Conservation (phyloP, 495 filamentous ascomycete species). For the Penicillium arizonense region DNA sequence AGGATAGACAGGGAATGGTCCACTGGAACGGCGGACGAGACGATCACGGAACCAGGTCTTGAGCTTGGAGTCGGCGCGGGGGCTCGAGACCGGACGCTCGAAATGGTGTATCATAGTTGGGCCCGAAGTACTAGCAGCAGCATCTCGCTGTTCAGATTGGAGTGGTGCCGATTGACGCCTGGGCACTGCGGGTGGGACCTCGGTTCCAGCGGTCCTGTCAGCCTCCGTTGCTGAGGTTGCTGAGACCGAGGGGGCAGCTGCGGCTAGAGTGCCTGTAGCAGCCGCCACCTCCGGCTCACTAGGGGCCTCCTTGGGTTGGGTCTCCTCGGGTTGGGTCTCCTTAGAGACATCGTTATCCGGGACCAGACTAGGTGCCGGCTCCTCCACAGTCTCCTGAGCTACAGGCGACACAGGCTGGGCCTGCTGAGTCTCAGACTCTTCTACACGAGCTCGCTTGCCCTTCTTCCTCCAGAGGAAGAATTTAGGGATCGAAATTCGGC, state of each 20-base stretch:
- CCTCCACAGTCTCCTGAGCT: conserved; percentile 3
- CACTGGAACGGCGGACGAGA: conserved; percentile 21
- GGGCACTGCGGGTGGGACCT: neutral
- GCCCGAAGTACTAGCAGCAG: conserved; percentile 6
- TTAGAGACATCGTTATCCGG: neutral
- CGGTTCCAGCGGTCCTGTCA: neutral
- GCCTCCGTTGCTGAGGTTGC: conserved; percentile 7
- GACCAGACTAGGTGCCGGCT: conserved; percentile 7
- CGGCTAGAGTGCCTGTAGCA: conserved; percentile 3
- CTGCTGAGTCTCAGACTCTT: conserved; percentile 12
- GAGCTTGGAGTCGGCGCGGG: conserved; percentile 26
- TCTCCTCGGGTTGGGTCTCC: neutral
- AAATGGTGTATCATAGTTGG: conserved; percentile 11
- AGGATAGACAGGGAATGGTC: conserved; percentile 19
- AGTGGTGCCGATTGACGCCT: conserved; percentile 5
- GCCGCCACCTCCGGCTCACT: conserved; percentile 6
- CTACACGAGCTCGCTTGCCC: conserved; percentile 17
- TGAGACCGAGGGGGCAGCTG: conserved; percentile 2
- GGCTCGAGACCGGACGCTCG: conserved; percentile 18
- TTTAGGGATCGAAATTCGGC: conserved; percentile 21
- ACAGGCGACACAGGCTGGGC: conserved; percentile 5
- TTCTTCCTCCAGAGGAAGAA: conserved; percentile 30
- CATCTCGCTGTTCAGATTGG: conserved; percentile 8
- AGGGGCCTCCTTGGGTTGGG: neutral
- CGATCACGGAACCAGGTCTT: conserved; percentile 31